phyloP scores from a whole-genome alignment of 495 filamentous ascomycete species.

The Lophiostoma macrostomum region DNA sequence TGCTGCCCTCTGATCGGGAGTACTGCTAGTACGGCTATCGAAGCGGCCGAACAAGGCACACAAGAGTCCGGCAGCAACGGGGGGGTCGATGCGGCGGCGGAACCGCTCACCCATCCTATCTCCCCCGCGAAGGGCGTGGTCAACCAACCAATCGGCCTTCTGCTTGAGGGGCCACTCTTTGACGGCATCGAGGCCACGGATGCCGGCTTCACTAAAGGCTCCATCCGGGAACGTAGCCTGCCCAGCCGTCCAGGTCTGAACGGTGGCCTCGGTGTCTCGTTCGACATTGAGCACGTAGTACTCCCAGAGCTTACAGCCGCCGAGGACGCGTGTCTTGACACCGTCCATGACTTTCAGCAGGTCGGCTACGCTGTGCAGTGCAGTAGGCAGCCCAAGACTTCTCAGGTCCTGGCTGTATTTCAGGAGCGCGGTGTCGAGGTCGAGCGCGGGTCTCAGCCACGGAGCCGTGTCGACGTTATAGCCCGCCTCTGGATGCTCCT shows the following conservation, averaged over 20 bases:
- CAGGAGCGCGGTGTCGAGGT: slow-evolving; percentile 80
- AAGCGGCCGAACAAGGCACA: slow-evolving; percentile 67
- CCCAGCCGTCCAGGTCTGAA: slow-evolving; percentile 67
- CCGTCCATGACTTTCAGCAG: slow-evolving; percentile 80
- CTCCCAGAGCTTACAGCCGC: slow-evolving; percentile 79
- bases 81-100: slow-evolving; percentile 63
- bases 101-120: slow-evolving; percentile 77
- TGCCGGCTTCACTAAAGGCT: slow-evolving; percentile 44
- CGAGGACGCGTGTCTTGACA: slow-evolving; percentile 75
- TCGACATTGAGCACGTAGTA: slow-evolving; percentile 85
- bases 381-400: slow-evolving; percentile 67
- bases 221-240: slow-evolving; percentile 48
- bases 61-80: slow-evolving; percentile 65
- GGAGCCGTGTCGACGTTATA: slow-evolving; percentile 94
- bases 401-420: slow-evolving; percentile 69
- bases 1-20: slow-evolving; percentile 35
- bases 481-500: slow-evolving; percentile 91
- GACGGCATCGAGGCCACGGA: slow-evolving; percentile 55
- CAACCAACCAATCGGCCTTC: slow-evolving; percentile 59
- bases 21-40: slow-evolving; percentile 41
- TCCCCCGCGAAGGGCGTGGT: slow-evolving; percentile 62
- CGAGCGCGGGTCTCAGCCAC: slow-evolving; percentile 83
- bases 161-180: slow-evolving; percentile 54
- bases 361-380: slow-evolving; percentile 66
- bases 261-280: slow-evolving; percentile 60